phyloP scores from a whole-genome alignment of 2,329 filamentous ascomycete genomes.

The Beauveria sp. region DNA sequence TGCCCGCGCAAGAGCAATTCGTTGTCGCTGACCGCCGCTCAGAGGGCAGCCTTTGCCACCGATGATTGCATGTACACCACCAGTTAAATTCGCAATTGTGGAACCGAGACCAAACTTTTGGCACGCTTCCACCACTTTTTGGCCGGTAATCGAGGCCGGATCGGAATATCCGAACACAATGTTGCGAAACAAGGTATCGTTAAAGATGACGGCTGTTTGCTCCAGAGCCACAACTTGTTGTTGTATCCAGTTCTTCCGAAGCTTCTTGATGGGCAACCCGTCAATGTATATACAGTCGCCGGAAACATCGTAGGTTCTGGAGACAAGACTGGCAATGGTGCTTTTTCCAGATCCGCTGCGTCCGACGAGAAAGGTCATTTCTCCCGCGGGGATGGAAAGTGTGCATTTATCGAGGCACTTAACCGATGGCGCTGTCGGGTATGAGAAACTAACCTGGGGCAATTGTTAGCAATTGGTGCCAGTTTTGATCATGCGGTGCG shows the following conservation, averaged over 20 bases:
- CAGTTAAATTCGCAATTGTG: constrained; percentile 57
- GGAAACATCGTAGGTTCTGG: constrained; percentile 65
- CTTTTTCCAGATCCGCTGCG: constrained; percentile 89
- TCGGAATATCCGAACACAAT: constrained; percentile 61
- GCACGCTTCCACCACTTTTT: constrained; percentile 54
- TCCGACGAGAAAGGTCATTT: constrained; percentile 76
- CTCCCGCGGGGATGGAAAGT: constrained; percentile 63
- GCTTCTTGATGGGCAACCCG: constrained; percentile 47
- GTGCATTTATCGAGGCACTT: constrained; percentile 53
- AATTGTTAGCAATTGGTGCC: constrained; percentile 13
- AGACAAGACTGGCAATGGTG: constrained; percentile 72
- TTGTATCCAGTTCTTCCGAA: constrained; percentile 67
- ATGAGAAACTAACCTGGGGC: constrained; percentile 70
- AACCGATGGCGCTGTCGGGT: constrained; percentile 60
- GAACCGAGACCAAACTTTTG: constrained; percentile 61
- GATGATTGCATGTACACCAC: constrained; percentile 64
- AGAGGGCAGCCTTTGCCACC: constrained; percentile 32
- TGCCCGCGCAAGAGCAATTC: constrained; percentile 73
- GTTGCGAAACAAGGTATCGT: constrained; percentile 71
- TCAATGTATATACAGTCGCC: constrained; percentile 64
- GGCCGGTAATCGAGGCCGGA: constrained; percentile 38
- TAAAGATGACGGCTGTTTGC: constrained; percentile 74
- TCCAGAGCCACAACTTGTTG: constrained; percentile 74
- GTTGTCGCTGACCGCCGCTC: constrained; percentile 38
- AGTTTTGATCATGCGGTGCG: background rate